Base-by-base conservation (phyloP, 2,329 filamentous ascomycete genomes). In the Hypoxylon sp. region DNA sequence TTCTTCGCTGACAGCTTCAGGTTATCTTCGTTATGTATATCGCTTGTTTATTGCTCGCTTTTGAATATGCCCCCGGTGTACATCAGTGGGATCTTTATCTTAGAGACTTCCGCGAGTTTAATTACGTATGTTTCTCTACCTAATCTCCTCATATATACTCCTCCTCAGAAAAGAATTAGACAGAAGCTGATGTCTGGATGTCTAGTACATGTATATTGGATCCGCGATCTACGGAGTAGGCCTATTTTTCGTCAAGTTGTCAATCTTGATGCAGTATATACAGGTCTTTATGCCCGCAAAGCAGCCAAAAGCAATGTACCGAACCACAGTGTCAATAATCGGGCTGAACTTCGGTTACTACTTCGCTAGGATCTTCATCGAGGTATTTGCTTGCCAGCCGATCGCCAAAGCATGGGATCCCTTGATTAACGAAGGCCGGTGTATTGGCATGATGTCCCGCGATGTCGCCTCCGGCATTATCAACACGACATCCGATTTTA, bases 171-270 rank as follows among this genome's bases (percentile, higher is more conserved):
- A 31, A 9, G 29, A 31, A 42, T 5, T 42, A 42, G 5, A 17
- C n/a, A 42, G 37, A 42, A 17, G 37, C 37, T 42, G 37, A 42
- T 9, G 17, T n/a, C 3, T 42, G 17, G 37, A 42, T 42, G 8
- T 42, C 37, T 42, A 42, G 37, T 42, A 17, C n/a, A 42, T 42
- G 37, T 42, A 42, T 17, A 42, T 42, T 8, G 37, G 37, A 42
- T 42, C 37, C n/a, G 5, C 37, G 6, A n/a, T 42, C n/a, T 42
- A 42, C 37, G 37, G n/a, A n/a, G 8, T 42, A 42, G 6, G n/a
- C 37, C 17, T 42, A 17, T 42, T 42, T n/a, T 42, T 42, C 37
- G 37, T 42, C n/a, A 42, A 42, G n/a, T 19, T 42, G n/a, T 42
- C 37, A 1, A 42, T 42, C 37, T 17, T 42, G 37, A 42, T 42